Percentiles rank a stretch among this genome's conserved stretches.
These are phyloP conservation scores for Domatiomyces catenatus DNA, from an alignment of 2,329 filamentous ascomycete genomes.

Conservation along the genomic window DNA sequence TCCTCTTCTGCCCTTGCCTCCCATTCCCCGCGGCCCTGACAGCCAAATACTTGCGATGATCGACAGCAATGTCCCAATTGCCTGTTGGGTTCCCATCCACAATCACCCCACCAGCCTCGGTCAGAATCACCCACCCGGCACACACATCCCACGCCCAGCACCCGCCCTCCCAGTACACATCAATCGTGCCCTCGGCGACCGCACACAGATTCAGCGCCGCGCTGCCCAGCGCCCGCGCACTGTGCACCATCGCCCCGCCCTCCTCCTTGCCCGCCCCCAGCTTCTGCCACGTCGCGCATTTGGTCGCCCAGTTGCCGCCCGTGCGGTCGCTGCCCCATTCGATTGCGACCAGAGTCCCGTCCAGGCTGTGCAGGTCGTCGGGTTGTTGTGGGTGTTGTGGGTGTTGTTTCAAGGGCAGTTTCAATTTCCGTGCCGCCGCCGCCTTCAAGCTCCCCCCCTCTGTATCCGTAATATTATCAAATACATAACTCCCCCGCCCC, in stretches of 20 bases:
- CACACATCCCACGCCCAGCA: constrained; percentile 54
- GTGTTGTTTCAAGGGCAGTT: constrained; percentile 32
- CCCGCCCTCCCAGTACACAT: constrained; percentile 51
- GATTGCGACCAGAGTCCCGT: constrained; percentile 39
- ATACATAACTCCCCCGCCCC: constrained; percentile 39
- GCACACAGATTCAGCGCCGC: constrained; percentile 48
- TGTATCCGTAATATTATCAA: constrained; percentile 19
- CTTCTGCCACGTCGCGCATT: constrained; percentile 38
- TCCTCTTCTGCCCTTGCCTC: constrained; percentile 21
- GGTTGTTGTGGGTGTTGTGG: constrained; percentile 18
- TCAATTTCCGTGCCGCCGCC: too few species aligned
- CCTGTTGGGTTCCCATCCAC: constrained; percentile 39
- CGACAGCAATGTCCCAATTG: constrained; percentile 38
- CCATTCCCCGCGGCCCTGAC: constrained; percentile 21
- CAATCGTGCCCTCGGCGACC: constrained; percentile 41
- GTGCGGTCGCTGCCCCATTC: constrained; percentile 47
- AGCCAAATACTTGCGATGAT: constrained; percentile 40
- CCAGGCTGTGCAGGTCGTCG: constrained; percentile 34
- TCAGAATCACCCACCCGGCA: constrained; percentile 46
- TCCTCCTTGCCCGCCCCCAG: constrained; percentile 34
- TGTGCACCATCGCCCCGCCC: constrained; percentile 48
- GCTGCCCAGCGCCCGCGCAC: constrained; percentile 39
- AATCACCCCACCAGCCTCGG: constrained; percentile 44
- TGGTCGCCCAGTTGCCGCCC: constrained; percentile 43
- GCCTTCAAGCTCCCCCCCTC: too few species aligned